Percentiles rank a stretch among this genome's conserved stretches.
Conservation (phyloP, 495 filamentous ascomycete species). For the Neurospora discreta region DNA sequence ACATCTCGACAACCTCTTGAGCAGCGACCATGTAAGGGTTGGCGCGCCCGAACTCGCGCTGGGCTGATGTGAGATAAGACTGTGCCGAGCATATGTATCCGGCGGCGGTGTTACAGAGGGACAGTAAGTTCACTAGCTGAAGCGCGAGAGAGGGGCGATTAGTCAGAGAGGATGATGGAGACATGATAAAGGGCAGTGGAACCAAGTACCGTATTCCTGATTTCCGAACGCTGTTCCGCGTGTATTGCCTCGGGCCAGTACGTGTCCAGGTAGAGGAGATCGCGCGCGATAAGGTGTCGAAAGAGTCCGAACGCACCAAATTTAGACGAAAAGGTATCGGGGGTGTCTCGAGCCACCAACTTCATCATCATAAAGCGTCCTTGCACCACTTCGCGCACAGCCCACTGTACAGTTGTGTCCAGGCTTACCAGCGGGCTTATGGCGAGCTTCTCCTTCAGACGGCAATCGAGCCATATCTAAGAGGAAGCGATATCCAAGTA, state of each 20-base stretch:
- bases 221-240: neutral
- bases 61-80: neutral
- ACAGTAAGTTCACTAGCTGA: neutral
- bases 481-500: neutral
- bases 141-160: neutral
- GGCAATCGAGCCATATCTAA: neutral
- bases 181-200: neutral
- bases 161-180: neutral
- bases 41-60: neutral
- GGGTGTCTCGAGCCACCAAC: neutral
- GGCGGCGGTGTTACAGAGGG: neutral
- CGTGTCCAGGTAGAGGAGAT: neutral
- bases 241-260: neutral
- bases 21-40: neutral
- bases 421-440: neutral
- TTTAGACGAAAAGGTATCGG: neutral
- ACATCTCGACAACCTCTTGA: neutral
- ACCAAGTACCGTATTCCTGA: neutral
- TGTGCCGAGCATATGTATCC: neutral
- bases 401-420: neutral
- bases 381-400: neutral
- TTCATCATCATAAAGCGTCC: neutral
- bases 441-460: neutral
- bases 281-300: neutral
- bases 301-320: neutral